These are phyloP conservation scores for Mentha longifolia DNA, from an alignment of 257 asterid genomes.

Conservation along the genomic window DNA sequence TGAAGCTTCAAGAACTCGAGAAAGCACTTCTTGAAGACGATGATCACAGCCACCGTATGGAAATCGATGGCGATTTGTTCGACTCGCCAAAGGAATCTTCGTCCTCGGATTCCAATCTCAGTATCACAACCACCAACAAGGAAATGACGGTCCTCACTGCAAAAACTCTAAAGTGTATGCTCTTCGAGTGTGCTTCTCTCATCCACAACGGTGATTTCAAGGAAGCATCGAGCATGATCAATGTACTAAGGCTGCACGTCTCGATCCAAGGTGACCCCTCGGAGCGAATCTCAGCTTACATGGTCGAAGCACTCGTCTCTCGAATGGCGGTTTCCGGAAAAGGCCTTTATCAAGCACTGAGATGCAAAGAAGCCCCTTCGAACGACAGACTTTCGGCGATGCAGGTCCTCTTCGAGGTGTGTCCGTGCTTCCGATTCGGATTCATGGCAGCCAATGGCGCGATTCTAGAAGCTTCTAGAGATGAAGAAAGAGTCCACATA, in stretches of 20 bases:
- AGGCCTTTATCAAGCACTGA: slow-evolving; percentile 85
- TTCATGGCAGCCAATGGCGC: slow-evolving; percentile 92
- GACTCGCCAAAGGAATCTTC: slow-evolving; percentile 76
- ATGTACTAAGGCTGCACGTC: slow-evolving; percentile 68
- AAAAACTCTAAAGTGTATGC: slow-evolving; percentile 58
- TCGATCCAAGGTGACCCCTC: slow-evolving; percentile 88
- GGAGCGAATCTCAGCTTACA: slow-evolving; percentile 84
- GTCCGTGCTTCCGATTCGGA: slow-evolving; percentile 94
- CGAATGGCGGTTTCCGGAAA: slow-evolving; percentile 80
- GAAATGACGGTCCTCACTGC: slow-evolving; percentile 35
- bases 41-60: slow-evolving; percentile 44
- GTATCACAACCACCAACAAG: slow-evolving; percentile 54
- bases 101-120: slow-evolving; percentile 62
- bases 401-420: slow-evolving; percentile 94
- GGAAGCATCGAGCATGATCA: slow-evolving; percentile 59
- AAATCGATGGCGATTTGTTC: slow-evolving; percentile 51
- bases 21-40: slow-evolving; percentile 62
- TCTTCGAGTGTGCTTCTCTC: slow-evolving; percentile 72
- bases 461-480: slow-evolving; percentile 67
- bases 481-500: slow-evolving; percentile 72
- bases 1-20: slow-evolving; percentile 88
- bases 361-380: slow-evolving; percentile 85
- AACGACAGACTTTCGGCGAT: slow-evolving; percentile 77
- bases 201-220: slow-evolving; percentile 59
- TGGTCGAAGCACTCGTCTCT: slow-evolving; percentile 95